phyloP scores from a whole-genome alignment of 805 yeast species.

The Saturnispora besseyi region DNA sequence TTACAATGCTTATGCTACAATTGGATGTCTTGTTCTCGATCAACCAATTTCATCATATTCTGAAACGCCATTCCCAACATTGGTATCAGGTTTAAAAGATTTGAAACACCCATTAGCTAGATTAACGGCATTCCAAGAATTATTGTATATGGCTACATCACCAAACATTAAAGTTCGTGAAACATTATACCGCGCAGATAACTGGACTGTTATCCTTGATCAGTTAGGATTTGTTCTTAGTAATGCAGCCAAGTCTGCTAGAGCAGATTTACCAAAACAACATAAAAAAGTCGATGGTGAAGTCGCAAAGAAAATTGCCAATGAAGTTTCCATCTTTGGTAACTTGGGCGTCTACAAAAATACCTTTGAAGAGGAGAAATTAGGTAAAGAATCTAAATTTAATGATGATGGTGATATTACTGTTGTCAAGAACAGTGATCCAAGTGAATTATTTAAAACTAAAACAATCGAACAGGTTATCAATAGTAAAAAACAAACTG shows the following conservation, averaged over 20 bases:
- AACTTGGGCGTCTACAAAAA: conserved; percentile 18
- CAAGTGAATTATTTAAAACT: neutral
- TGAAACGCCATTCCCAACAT: conserved; percentile 52
- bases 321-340: conserved; percentile 19
- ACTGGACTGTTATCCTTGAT: conserved; percentile 51
- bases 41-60: conserved; percentile 52
- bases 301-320: neutral
- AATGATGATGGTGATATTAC: conserved; percentile 2
- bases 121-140: conserved; percentile 67
- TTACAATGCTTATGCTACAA: conserved; percentile 55
- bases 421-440: conserved; percentile 1
- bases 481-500: neutral
- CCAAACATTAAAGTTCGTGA: conserved; percentile 38
- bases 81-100: conserved; percentile 55
- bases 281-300: neutral
- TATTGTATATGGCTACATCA: conserved; percentile 53
- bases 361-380: conserved; percentile 1
- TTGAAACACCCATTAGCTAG: conserved; percentile 38
- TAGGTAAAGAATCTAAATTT: neutral
- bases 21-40: conserved; percentile 64
- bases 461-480: neutral
- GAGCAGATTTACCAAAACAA: conserved; percentile 17
- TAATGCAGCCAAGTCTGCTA: conserved; percentile 24
- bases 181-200: conserved; percentile 39
- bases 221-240: conserved; percentile 52